phyloP scores from a whole-genome alignment of 352 stramenopile species.

The Peronospora farinosa region DNA sequence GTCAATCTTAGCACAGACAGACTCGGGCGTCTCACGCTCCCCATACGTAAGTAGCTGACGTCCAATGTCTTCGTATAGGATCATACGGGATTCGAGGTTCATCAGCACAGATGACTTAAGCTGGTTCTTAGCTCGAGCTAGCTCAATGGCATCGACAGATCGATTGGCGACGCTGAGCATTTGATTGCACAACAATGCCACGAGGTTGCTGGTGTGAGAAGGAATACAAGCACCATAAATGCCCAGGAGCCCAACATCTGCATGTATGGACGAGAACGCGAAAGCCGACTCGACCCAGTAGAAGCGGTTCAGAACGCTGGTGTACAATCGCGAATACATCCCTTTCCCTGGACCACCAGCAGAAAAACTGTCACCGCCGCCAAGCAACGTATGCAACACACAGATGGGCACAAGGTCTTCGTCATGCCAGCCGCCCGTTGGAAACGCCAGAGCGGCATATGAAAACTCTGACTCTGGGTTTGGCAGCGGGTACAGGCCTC shows the following conservation, averaged over 20 bases:
- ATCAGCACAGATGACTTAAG: conserved; percentile 98
- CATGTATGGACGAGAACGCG: conserved; percentile 94
- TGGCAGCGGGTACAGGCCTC: conserved; percentile 56
- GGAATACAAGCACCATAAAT: conserved; percentile 88
- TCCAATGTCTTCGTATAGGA: conserved; percentile 99
- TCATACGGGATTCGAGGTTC: conserved; percentile 96
- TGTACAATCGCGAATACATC: conserved; percentile 99
- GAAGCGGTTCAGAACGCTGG: conserved; percentile 95
- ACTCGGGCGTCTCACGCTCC: conserved; percentile 83
- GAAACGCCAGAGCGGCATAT: conserved; percentile 93
- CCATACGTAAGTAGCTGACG: conserved; percentile 97
- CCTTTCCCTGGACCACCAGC: conserved; percentile 98
- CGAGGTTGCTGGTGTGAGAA: conserved; percentile 87
- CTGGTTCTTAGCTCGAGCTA: conserved; percentile 97
- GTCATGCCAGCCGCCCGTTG: conserved; percentile 95
- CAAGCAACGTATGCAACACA: conserved; percentile 96
- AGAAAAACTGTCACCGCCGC: conserved; percentile 97
- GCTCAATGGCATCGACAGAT: conserved; percentile 78
- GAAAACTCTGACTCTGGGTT: conserved; percentile 76
- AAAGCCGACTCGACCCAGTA: conserved; percentile 97
- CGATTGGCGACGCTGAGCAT: conserved; percentile 84
- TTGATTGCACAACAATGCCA: conserved; percentile 90
- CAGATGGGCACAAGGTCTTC: conserved; percentile 93
- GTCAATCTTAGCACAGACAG: conserved; percentile 86
- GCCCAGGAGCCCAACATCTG: conserved; percentile 91